These are phyloP conservation scores for Trypanosoma congolense DNA, from an alignment of 208 protist species.

Conservation along the genomic window DNA sequence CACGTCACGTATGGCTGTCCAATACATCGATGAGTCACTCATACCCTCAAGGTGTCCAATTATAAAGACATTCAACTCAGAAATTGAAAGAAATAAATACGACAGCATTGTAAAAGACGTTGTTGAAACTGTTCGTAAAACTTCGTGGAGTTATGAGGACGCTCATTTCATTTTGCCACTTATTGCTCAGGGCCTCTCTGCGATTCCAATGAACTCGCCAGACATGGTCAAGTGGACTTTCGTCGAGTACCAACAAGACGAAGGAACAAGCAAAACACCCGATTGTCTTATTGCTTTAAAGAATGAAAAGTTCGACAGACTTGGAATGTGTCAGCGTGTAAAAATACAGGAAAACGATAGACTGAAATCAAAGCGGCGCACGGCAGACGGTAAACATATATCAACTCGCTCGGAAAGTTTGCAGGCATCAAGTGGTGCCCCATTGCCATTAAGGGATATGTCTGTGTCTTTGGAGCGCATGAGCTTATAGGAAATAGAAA, in stretches of 20 bases:
- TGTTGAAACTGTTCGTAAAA: constrained; percentile 22
- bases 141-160: constrained; percentile 48
- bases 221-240: constrained; percentile 78
- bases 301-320: constrained; percentile 52
- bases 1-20: constrained; percentile 49
- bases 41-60: constrained; percentile 60
- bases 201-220: constrained; percentile 54
- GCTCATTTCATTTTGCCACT: constrained; percentile 46
- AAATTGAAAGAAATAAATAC: constrained; percentile 34
- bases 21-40: constrained; percentile 57
- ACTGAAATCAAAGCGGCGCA: constrained; percentile 41
- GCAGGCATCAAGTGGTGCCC: constrained; percentile 33
- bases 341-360: constrained; percentile 42
- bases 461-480: constrained; percentile 47
- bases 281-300: constrained; percentile 59
- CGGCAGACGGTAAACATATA: constrained; percentile 19
- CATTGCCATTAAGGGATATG: constrained; percentile 47
- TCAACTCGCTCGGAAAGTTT: constrained; percentile 9
- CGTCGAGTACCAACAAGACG: constrained; percentile 59
- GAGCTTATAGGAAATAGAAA: constrained; percentile 34
- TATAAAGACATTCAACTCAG: constrained; percentile 59
- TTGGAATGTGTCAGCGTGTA: constrained; percentile 72
- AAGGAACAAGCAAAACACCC: constrained; percentile 13
- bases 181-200: constrained; percentile 48
- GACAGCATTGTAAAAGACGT: constrained; percentile 36